Conservation (phyloP, 1,284 basidiomycete species). For the Cutaneotrichosporon sp. region DNA sequence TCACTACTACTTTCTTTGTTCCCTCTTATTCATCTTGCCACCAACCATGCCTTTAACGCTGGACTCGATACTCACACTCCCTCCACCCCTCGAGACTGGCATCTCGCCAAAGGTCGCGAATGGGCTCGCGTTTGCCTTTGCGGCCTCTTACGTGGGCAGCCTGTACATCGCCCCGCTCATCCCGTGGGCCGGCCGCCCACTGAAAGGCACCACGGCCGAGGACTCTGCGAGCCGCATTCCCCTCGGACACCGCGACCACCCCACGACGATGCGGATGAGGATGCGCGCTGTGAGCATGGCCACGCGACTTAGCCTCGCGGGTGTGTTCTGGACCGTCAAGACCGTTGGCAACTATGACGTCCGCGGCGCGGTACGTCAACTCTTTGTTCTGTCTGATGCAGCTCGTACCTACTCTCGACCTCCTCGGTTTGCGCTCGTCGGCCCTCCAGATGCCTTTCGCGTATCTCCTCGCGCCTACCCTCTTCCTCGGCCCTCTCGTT, state of each 20-base stretch:
- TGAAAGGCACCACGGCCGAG: conserved; percentile 12
- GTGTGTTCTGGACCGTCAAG: conserved; percentile 38
- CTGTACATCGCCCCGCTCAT: conserved; percentile 51
- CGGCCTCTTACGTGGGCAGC: conserved; percentile 54
- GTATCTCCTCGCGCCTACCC: conserved; percentile 68
- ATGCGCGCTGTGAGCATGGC: conserved; percentile 47
- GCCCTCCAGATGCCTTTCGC: conserved; percentile 49
- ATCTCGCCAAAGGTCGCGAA: conserved; percentile 38
- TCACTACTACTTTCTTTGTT: neutral
- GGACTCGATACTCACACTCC: conserved; percentile 30
- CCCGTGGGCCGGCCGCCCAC: conserved; percentile 24
- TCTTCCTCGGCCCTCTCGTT: conserved; percentile 84
- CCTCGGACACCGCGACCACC: conserved; percentile 49
- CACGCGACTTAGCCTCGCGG: conserved; percentile 37
- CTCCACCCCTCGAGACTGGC: conserved; percentile 26
- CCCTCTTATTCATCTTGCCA: conserved; percentile 7
- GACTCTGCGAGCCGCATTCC: conserved; percentile 8
- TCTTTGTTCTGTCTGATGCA: conserved; percentile 18
- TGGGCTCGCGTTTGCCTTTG: conserved; percentile 46
- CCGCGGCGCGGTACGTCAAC: conserved; percentile 11
- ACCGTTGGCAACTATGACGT: conserved; percentile 20
- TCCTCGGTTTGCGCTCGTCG: conserved; percentile 38
- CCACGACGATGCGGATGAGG: conserved; percentile 45
- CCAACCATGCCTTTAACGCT: conserved; percentile 14
- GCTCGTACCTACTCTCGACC: conserved; percentile 30